Conservation (phyloP, 1,284 basidiomycete species). For the Austroboletus niveus region DNA sequence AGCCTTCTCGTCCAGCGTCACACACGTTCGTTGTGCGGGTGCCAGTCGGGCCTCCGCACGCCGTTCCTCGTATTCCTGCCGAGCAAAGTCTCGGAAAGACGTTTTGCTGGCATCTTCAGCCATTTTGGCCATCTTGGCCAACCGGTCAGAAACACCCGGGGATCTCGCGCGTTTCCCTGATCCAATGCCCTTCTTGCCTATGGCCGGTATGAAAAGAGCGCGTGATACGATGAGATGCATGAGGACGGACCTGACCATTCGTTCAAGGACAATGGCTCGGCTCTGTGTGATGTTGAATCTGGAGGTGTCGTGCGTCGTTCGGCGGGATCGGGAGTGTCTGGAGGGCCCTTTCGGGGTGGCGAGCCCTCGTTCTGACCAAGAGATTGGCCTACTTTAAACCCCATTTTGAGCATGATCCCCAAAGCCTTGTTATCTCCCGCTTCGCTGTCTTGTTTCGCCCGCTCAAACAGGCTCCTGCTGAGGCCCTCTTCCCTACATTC, state of each 20-base stretch:
- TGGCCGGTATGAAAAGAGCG: conserved; percentile 7
- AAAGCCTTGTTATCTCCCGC: conserved; percentile 65
- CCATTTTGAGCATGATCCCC: conserved; percentile 88
- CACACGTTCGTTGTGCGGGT: conserved; percentile 69
- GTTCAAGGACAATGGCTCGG: conserved; percentile 64
- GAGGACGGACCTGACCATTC: conserved; percentile 71
- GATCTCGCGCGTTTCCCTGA: conserved; percentile 68
- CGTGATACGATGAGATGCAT: neutral
- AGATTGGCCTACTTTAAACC: conserved; percentile 77
- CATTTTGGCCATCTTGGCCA: conserved; percentile 74
- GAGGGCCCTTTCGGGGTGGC: too few species aligned
- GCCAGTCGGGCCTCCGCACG: conserved; percentile 67
- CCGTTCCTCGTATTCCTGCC: conserved; percentile 69
- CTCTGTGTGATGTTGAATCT: conserved; percentile 41
- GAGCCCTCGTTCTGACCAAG: conserved; percentile 48
- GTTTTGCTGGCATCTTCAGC: conserved; percentile 55
- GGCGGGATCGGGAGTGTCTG: conserved; percentile 4
- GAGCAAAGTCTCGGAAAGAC: conserved; percentile 64
- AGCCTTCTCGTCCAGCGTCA: conserved; percentile 66
- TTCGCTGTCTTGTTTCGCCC: conserved; percentile 62
- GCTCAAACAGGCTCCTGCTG: conserved; percentile 73
- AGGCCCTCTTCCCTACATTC: conserved; percentile 76
- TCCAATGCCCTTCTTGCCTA: conserved; percentile 78
- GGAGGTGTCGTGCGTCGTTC: conserved; percentile 7
- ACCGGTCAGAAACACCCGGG: conserved; percentile 56